Conservation (phyloP, 1,139 yeast genomes). For the Yamadazyma conglobata region DNA sequence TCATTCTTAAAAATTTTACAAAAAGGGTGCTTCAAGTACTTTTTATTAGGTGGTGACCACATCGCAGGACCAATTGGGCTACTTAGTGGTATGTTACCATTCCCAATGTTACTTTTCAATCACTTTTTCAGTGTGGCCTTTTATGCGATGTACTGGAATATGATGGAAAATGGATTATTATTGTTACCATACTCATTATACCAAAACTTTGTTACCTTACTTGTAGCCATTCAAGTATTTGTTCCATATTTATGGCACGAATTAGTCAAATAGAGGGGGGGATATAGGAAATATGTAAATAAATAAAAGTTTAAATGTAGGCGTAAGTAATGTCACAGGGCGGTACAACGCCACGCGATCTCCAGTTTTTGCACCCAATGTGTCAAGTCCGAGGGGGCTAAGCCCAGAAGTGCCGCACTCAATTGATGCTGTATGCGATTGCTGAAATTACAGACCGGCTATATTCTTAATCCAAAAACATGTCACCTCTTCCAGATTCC, state of each 20-base stretch:
- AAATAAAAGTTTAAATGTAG: no score
- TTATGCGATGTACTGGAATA: slow-evolving; percentile 72
- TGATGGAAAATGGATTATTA: slow-evolving; percentile 56
- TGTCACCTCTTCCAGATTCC: slow-evolving; percentile 5
- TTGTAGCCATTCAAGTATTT: slow-evolving; percentile 76
- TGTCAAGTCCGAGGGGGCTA: no score
- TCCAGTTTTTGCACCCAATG: no score
- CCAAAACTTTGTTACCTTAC: slow-evolving; percentile 65
- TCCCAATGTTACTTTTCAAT: slow-evolving; percentile 68
- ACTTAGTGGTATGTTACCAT: slow-evolving; percentile 76
- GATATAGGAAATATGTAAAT: no score
- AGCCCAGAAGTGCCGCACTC: no score
- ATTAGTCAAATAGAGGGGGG: slow-evolving; percentile 19
- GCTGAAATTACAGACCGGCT: not conserved
- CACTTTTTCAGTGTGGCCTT: slow-evolving; percentile 91
- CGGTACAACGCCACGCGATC: no score
- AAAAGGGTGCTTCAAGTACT: slow-evolving; percentile 84
- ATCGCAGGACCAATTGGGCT: slow-evolving; percentile 78
- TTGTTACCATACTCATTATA: slow-evolving; percentile 72
- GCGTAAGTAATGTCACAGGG: no score
- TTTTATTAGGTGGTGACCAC: slow-evolving; percentile 79
- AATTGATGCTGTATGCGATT: not conserved
- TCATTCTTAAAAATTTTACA: slow-evolving; percentile 66
- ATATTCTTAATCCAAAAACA: no score
- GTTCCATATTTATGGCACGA: slow-evolving; percentile 68